A percentile compares a stretch with the other conserved stretches of the same genome.
These are phyloP conservation scores for Lophium mytilinum DNA, from an alignment of 495 filamentous ascomycete genomes.

Conservation along the genomic window DNA sequence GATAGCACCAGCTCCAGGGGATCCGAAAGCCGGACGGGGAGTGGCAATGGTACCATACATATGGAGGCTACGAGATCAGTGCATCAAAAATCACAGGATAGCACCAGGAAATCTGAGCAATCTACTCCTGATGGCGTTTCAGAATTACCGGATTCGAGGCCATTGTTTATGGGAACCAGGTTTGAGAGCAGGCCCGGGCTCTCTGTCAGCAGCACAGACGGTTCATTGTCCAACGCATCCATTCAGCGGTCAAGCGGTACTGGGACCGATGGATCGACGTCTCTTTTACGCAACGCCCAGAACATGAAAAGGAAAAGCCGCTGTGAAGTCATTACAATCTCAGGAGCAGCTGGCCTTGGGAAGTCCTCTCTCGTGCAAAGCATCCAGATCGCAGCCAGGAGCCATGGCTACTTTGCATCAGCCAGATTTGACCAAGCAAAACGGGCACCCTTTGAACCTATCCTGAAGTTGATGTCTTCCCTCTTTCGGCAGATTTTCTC, in stretches of 20 bases:
- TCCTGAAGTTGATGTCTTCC: slow-evolving; percentile 70
- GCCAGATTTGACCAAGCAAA: slow-evolving; percentile 80
- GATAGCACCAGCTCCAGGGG: slow-evolving; percentile 28
- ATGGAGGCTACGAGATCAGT: slow-evolving; percentile 13
- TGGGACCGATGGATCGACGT: slow-evolving; percentile 5
- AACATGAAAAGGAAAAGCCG: slow-evolving; percentile 59
- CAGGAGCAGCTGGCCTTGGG: slow-evolving; percentile 68
- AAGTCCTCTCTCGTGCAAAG: slow-evolving; percentile 78
- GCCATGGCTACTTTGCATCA: slow-evolving; percentile 69
- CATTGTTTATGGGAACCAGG: background rate
- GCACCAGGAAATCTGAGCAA: slow-evolving; percentile 5
- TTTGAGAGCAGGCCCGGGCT: slow-evolving; percentile 9
- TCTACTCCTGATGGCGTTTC: slow-evolving; percentile 5
- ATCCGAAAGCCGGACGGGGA: slow-evolving; percentile 17
- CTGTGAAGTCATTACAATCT: slow-evolving; percentile 72
- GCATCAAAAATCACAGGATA: slow-evolving; percentile 18
- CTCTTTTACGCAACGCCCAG: slow-evolving; percentile 36
- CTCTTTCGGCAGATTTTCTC: slow-evolving; percentile 87
- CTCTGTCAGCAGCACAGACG: slow-evolving; percentile 15
- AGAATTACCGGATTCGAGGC: background rate
- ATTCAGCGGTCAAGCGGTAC: slow-evolving; percentile 6
- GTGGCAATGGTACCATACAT: slow-evolving; percentile 7
- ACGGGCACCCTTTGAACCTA: slow-evolving; percentile 73
- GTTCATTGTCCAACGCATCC: background rate
- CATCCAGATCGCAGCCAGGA: slow-evolving; percentile 63